Evolutionary conservation across 306 rosid species (phyloP).

Genomic region (Sindora glabra): DNA sequence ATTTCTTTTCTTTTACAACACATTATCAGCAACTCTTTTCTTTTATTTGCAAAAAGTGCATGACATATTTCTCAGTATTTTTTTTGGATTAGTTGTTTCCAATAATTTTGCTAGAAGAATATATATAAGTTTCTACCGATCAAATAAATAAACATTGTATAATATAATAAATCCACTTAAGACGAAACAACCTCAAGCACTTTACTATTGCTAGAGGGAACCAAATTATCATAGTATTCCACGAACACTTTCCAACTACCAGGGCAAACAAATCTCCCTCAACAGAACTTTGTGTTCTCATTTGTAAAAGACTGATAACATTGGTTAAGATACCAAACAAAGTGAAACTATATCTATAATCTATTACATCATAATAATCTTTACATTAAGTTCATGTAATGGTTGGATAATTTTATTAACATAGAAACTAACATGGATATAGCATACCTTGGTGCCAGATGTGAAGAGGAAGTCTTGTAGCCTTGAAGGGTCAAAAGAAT

Average conservation of each 20-base stretch:
- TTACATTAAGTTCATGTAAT: too few species aligned
- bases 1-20: too few species aligned
- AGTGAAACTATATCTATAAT: neutral
- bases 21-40: too few species aligned
- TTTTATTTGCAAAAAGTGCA: too few species aligned
- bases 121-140: slow-evolving; percentile 43
- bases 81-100: too few species aligned
- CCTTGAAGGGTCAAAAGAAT: slow-evolving; percentile 90
- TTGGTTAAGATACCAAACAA: neutral
- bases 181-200: slow-evolving; percentile 74
- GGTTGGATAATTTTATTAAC: too few species aligned
- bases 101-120: slow-evolving; percentile 41
- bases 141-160: slow-evolving; percentile 20
- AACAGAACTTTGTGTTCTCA: slow-evolving; percentile 88
- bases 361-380: neutral
- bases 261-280: slow-evolving; percentile 98
- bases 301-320: slow-evolving; percentile 38
- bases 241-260: slow-evolving; percentile 94
- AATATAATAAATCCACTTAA: slow-evolving; percentile 28
- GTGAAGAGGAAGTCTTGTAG: slow-evolving; percentile 92
- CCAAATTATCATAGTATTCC: slow-evolving; percentile 85
- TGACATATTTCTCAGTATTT: too few species aligned
- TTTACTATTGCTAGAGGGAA: slow-evolving; percentile 34
- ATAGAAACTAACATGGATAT: too few species aligned
- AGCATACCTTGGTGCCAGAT: slow-evolving; percentile 90